Evolutionary conservation across 352 stramenopile species (phyloP), one percentile per base, ranked within the genome.

Genomic region (Phytophthora pseudosyringae): DNA sequence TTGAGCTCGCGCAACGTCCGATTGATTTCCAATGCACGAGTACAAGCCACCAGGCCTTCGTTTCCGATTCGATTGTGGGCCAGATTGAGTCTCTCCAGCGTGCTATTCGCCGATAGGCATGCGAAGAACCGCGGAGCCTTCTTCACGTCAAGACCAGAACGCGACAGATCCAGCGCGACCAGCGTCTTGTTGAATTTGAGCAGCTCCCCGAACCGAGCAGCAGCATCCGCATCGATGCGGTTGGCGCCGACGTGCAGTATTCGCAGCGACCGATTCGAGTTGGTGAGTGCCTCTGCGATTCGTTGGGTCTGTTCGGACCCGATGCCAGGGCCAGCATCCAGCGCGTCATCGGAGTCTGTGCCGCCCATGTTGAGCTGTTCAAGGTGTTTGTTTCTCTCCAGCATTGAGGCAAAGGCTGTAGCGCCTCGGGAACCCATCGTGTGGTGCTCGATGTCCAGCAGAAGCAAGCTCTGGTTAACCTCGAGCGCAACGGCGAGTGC

Each of bases 391-490:
- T 92, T 94, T 44, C 51, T 61, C 9, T 44, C 48, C 15, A 94
- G 71, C 86, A 92, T 94, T 1, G 45, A 66, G 0, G 82, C 80
- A 55, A 95, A 90, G 3, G 82, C 83, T 13, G 44, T 36, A 8
- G 80, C 87, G 5, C 87, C 83, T 18, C 62, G 65, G 3, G 59
- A 47, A 0, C 80, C 81, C 80, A 94, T 94, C 0, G 78, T 81
- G 49, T 94, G 86, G 47, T 90, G 80, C 54, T 90, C 81, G 59
- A 94, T 88, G 47, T 94, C 86, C 1, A 94, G 70, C 4, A 91
- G 3, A 5, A 38, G 67, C 12, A 94, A 62, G 26, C 69, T 76
- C 59, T 94, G 82, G 73, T 92, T 94, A 4, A 61, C 36, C 1
- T 67, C 57, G 3, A 94, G 60, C 0, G 81, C 83, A 16, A 71